phyloP scores from a whole-genome alignment of 768 basidiomycete species.

The Rhodosporidiobolus odoratus region DNA sequence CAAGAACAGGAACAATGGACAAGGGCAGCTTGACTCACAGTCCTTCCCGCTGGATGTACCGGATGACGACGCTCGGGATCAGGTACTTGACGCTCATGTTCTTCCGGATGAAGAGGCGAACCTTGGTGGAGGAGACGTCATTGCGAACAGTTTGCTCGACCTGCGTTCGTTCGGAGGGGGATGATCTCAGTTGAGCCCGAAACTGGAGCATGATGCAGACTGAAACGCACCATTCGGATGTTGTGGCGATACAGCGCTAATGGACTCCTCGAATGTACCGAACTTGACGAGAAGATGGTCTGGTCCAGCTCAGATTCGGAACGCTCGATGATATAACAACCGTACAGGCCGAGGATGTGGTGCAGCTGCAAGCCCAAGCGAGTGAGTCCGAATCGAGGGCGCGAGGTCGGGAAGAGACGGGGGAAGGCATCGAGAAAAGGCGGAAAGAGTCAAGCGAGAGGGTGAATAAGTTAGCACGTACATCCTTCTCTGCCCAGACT shows the following conservation, averaged over 20 bases:
- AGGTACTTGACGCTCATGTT: slow-evolving; percentile 64
- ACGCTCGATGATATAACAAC: slow-evolving; percentile 85
- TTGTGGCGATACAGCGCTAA: slow-evolving; percentile 53
- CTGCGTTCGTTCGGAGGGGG: not conserved
- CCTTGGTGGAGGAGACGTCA: slow-evolving; percentile 74
- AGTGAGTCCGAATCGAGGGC: not conserved
- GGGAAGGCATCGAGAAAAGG: not conserved
- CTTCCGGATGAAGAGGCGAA: slow-evolving; percentile 55
- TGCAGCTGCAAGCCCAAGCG: slow-evolving; percentile 61
- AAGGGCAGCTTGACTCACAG: slow-evolving; percentile 41
- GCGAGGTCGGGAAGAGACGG: not conserved
- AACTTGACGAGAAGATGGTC: slow-evolving; percentile 41
- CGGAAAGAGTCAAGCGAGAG: not conserved
- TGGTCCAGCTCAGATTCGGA: slow-evolving; percentile 74
- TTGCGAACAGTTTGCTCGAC: slow-evolving; percentile 40
- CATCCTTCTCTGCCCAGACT: slow-evolving; percentile 92
- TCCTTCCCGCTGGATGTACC: slow-evolving; percentile 84
- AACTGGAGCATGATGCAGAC: not conserved
- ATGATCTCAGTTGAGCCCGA: not conserved
- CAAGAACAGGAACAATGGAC: too few relatives aligned
- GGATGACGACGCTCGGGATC: slow-evolving; percentile 79
- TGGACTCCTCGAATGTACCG: slow-evolving; percentile 45
- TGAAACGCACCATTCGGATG: slow-evolving; percentile 47
- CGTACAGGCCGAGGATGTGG: slow-evolving; percentile 91
- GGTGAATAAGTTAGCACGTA: slow-evolving; percentile 51